Evolutionary conservation across 176 grass and related monocot genomes (phyloP), one percentile per base, ranked within the genome.

Genomic region (Poa annua): DNA sequence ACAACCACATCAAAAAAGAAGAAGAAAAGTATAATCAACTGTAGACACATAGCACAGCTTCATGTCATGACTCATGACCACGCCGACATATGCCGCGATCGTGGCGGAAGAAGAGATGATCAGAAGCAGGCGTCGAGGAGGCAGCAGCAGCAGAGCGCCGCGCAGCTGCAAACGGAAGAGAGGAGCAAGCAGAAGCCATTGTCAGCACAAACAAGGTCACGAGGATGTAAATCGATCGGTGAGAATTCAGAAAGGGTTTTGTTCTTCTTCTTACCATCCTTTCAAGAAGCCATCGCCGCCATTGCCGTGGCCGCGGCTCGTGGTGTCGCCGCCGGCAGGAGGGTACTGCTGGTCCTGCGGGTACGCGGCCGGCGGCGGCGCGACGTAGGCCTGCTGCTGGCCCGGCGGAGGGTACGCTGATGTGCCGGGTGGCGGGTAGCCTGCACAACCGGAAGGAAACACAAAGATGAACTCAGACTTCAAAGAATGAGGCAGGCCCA

Each of bases 101-200:
- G 0, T 24, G 41, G 0, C 11, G 39, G 66, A 24, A 0, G 67
- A 71, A 3, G 6, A 8, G 5, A 17, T 48, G 44, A 50, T 73
- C 71, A 74, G 71, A 74, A 74, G 71, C 71, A 74, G 15, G 71
- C 71, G 25, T 74, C 71, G 25, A 74, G 47, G 45, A 74, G 71
- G 47, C 71, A 74, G 71, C 71, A 74, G 25, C 71, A 74, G 47
- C 71, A 74, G 3, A 74, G 71, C 25, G 71, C 71, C 0, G 71
- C 71, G 8, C 71, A 74, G 9, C 71, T 52, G 47, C 71, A 52
- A 71, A 71, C 22, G 20, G 3, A 15, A 72, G 2, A 64, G 13
- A 73, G 14, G 7, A 19, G 8, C 7, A 49, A 17, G 14, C 3
- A 49, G 42, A 72, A 3, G 45, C 3, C 22, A 3, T 29, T 2